These are phyloP conservation scores for Beauveria brongniartii DNA, from an alignment of 2,329 filamentous ascomycete species.

Conservation along the genomic window DNA sequence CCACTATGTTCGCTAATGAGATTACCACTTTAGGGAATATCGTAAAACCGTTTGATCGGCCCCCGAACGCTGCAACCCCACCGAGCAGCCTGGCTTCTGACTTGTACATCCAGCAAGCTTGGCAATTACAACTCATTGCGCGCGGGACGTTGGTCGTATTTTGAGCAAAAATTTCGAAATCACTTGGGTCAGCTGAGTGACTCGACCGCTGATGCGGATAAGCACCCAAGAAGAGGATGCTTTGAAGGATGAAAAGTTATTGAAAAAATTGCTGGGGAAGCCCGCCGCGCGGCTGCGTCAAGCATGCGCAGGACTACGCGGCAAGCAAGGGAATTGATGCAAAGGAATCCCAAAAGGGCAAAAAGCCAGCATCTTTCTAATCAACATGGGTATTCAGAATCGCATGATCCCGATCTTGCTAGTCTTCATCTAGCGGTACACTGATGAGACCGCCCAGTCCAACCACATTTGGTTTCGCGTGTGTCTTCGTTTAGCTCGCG, in stretches of 20 bases:
- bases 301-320: neutral
- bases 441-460: neutral
- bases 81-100: neutral
- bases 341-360: neutral
- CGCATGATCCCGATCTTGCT: neutral
- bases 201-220: no score
- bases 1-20: neutral
- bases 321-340: neutral
- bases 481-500: neutral
- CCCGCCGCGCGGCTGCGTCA: no score
- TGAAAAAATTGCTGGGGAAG: no score
- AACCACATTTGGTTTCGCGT: neutral
- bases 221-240: no score
- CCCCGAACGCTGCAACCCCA: neutral
- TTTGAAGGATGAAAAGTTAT: no score
- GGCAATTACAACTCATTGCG: no score
- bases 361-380: neutral
- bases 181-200: no score
- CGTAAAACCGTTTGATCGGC: neutral
- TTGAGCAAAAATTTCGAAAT: no score
- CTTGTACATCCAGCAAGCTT: neutral
- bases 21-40: slow-evolving; percentile 5
- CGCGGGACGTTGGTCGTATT: no score
- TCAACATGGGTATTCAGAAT: neutral
- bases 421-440: neutral